phyloP scores from a whole-genome alignment of 257 asterid genomes.

The Penstemon newberryi region DNA sequence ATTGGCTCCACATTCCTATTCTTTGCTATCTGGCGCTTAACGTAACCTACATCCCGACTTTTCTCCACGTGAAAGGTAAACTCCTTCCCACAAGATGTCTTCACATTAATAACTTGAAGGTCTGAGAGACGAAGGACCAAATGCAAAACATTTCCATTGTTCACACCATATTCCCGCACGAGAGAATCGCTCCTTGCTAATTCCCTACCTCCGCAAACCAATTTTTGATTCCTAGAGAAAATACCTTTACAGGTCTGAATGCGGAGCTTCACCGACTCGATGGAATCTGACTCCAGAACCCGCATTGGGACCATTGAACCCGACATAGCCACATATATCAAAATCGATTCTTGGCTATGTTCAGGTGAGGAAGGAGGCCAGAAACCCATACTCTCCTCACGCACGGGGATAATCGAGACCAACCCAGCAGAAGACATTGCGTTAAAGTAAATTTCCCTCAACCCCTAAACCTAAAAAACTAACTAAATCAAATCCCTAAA shows the following conservation, averaged over 20 bases:
- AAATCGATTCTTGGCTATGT: constrained; percentile 55
- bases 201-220: constrained; percentile 84
- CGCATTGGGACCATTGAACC: constrained; percentile 75
- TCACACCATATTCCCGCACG: constrained; percentile 72
- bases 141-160: constrained; percentile 77
- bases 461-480: constrained; percentile 26
- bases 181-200: constrained; percentile 74
- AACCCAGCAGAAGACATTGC: constrained; percentile 79
- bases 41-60: constrained; percentile 69
- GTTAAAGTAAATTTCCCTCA: constrained; percentile 7
- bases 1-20: constrained; percentile 35
- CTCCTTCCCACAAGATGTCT: constrained; percentile 72
- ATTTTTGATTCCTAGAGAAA: constrained; percentile 64
- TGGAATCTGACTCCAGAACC: constrained; percentile 71
- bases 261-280: constrained; percentile 69
- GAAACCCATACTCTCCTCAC: constrained; percentile 46
- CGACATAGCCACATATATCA: constrained; percentile 56
- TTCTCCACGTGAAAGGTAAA: constrained; percentile 67
- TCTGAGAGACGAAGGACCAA: constrained; percentile 73
- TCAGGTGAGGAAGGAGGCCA: constrained; percentile 45
- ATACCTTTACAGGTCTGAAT: constrained; percentile 75
- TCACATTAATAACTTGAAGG: constrained; percentile 65
- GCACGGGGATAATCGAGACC: constrained; percentile 55
- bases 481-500: constrained; percentile 34
- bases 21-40: constrained; percentile 68